A percentile compares a stretch with the other conserved stretches of the same genome.
phyloP scores from a whole-genome alignment of 768 basidiomycete genomes.

The Chalciporus sphaerocephalus region DNA sequence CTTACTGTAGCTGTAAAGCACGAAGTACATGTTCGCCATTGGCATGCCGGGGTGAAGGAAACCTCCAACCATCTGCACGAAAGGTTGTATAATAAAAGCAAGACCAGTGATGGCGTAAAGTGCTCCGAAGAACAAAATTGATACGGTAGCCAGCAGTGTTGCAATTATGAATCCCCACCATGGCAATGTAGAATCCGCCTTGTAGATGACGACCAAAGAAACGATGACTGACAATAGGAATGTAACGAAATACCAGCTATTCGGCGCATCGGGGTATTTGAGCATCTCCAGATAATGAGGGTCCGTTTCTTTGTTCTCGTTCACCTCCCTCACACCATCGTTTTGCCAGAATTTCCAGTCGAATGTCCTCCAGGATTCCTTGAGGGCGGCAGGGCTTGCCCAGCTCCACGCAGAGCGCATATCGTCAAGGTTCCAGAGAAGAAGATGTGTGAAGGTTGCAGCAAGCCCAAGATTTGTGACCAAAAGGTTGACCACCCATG shows the following conservation, averaged over 20 bases:
- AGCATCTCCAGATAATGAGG: constrained; percentile 53
- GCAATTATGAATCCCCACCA: constrained; percentile 57
- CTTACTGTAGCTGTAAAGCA: constrained; percentile 46
- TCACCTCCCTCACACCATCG: constrained; percentile 21
- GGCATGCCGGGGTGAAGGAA: constrained; percentile 36
- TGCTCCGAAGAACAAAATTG: constrained; percentile 52
- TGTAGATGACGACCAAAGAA: constrained; percentile 53
- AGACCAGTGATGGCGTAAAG: constrained; percentile 49
- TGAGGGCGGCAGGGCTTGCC: constrained; percentile 30
- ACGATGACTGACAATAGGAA: constrained; percentile 38
- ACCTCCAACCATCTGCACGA: constrained; percentile 38
- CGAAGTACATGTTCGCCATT: constrained; percentile 43
- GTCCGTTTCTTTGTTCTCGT: constrained; percentile 43
- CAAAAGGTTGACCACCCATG: constrained; percentile 22
- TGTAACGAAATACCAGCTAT: constrained; percentile 32
- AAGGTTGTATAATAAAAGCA: constrained; percentile 22
- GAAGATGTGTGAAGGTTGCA: constrained; percentile 49
- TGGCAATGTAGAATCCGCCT: constrained; percentile 49
- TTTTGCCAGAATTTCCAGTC: constrained; percentile 38
- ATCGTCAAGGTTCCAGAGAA: constrained; percentile 51
- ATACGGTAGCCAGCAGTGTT: constrained; percentile 46
- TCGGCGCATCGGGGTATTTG: constrained; percentile 36
- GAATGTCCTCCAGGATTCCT: constrained; percentile 24
- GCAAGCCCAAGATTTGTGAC: constrained; percentile 31
- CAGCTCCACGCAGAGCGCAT: constrained; percentile 47